Percentiles rank a stretch among this genome's conserved stretches.
phyloP scores from a whole-genome alignment of 257 asterid genomes.

The Solanum dulcamara region DNA sequence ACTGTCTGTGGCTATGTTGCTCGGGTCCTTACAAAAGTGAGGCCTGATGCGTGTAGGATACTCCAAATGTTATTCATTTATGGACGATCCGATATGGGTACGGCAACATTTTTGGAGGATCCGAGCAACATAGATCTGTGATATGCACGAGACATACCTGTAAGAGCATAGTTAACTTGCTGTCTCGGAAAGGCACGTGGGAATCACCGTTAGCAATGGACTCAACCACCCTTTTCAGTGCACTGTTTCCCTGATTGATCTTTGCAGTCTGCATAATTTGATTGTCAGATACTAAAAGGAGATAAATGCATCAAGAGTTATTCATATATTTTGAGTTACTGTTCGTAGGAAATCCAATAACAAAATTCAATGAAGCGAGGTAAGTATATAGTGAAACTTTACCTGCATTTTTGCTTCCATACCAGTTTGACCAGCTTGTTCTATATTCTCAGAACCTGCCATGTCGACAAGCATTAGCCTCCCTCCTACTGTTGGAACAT shows the following conservation, averaged over 20 bases:
- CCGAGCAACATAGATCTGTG: not conserved
- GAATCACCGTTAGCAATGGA: conserved; percentile 96
- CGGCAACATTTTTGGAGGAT: not conserved
- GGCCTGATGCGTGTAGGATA: not conserved
- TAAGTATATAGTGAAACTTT: not conserved
- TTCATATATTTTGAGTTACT: not conserved
- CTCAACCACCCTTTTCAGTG: conserved; percentile 87
- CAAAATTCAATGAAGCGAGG: not conserved
- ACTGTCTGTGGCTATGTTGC: not conserved
- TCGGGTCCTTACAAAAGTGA: not conserved
- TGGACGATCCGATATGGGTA: not conserved
- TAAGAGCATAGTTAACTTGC: conserved; percentile 97
- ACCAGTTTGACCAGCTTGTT: conserved; percentile 93
- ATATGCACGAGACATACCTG: conserved; percentile 35
- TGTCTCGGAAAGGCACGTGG: conserved; percentile 94
- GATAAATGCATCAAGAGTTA: not conserved
- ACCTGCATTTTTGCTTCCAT: conserved; percentile 96
- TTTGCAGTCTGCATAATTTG: conserved; percentile 61
- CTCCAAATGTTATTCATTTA: not conserved
- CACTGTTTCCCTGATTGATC: conserved; percentile 87
- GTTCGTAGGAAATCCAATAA: not conserved
- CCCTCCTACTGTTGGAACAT: conserved; percentile 97
- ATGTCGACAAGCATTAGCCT: conserved; percentile 93
- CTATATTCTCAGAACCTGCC: conserved; percentile 98
- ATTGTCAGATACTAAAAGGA: not conserved